These are phyloP conservation scores for Amanita pseudoporphyria DNA, from an alignment of 768 basidiomycete species.

Conservation along the genomic window DNA sequence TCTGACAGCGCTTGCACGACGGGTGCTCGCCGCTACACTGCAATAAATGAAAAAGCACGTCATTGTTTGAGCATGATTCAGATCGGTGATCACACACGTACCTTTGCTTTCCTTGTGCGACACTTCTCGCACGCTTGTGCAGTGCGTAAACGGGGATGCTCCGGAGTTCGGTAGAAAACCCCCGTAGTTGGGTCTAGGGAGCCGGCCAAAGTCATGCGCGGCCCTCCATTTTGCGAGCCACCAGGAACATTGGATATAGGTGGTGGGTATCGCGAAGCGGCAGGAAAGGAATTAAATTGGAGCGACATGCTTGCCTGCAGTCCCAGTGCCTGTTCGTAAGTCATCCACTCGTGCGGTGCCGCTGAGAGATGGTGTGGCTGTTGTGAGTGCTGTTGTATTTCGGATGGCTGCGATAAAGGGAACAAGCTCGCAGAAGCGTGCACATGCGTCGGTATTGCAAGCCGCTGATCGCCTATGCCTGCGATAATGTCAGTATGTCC, in stretches of 20 bases:
- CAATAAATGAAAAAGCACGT: neutral
- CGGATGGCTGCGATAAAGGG: constrained; percentile 16
- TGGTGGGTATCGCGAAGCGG: constrained; percentile 21
- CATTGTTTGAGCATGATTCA: neutral
- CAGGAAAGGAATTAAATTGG: constrained; percentile 17
- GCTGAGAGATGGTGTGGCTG: constrained; percentile 7
- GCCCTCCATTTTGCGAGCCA: constrained; percentile 5
- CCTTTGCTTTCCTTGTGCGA: constrained; percentile 65
- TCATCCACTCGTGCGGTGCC: constrained; percentile 19
- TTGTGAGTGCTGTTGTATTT: constrained; percentile 18
- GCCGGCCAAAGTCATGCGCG: constrained; percentile 36
- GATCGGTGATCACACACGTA: constrained; percentile 18
- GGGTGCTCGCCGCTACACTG: constrained; percentile 71
- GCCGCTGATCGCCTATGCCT: neutral
- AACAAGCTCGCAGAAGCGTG: constrained; percentile 13
- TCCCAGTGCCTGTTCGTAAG: constrained; percentile 15
- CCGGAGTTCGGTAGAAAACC: constrained; percentile 55
- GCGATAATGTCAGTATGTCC: neutral
- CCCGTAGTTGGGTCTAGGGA: constrained; percentile 56
- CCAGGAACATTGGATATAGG: constrained; percentile 14
- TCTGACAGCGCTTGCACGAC: constrained; percentile 53
- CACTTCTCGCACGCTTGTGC: constrained; percentile 74
- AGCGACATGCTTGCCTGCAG: constrained; percentile 12
- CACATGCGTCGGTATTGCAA: neutral
- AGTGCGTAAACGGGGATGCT: constrained; percentile 58